Evolutionary conservation across 2,329 filamentous ascomycete genomes (phyloP).

Genomic region (Emergomyces orientalis): DNA sequence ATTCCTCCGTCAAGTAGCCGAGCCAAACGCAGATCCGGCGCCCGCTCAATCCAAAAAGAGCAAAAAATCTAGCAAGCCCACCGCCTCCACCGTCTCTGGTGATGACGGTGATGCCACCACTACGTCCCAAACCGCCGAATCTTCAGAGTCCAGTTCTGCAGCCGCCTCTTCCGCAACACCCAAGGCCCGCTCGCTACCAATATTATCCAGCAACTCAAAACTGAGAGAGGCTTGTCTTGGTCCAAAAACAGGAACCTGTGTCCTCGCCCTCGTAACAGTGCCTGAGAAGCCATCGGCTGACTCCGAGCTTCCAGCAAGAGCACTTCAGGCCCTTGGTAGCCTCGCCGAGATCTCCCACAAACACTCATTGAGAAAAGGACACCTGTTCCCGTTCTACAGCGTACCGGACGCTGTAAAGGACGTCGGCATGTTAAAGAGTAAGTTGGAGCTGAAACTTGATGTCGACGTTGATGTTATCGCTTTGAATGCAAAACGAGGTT

Average conservation of each 20-base stretch:
- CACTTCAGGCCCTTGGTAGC: conserved; percentile 49
- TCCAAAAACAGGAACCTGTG: conserved; percentile 68
- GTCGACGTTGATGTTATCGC: conserved; percentile 64
- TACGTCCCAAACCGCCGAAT: conserved; percentile 27
- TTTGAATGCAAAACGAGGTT: conserved; percentile 72
- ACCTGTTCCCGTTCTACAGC: conserved; percentile 75
- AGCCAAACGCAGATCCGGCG: conserved; percentile 69
- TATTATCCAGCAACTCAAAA: conserved; percentile 54
- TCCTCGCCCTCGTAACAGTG: conserved; percentile 62
- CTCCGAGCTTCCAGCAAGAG: conserved; percentile 36
- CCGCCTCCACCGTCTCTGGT: conserved; percentile 35
- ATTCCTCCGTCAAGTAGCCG: conserved; percentile 70
- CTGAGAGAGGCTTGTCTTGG: conserved; percentile 64
- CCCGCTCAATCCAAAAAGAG: conserved; percentile 30
- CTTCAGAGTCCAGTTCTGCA: conserved; percentile 6
- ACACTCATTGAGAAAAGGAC: conserved; percentile 55
- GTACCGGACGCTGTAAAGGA: conserved; percentile 55
- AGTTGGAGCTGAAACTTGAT: conserved; percentile 50
- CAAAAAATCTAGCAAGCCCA: conserved; percentile 23
- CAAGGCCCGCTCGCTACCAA: conserved; percentile 51
- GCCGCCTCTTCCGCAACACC: conserved; percentile 37
- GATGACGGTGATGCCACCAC: conserved; percentile 44
- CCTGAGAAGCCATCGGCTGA: conserved; percentile 38
- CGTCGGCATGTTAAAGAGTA: conserved; percentile 46
- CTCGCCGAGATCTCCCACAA: conserved; percentile 69